These are phyloP conservation scores for Sphaerosporella brunnea DNA, from an alignment of 495 filamentous ascomycete species.

Conservation along the genomic window DNA sequence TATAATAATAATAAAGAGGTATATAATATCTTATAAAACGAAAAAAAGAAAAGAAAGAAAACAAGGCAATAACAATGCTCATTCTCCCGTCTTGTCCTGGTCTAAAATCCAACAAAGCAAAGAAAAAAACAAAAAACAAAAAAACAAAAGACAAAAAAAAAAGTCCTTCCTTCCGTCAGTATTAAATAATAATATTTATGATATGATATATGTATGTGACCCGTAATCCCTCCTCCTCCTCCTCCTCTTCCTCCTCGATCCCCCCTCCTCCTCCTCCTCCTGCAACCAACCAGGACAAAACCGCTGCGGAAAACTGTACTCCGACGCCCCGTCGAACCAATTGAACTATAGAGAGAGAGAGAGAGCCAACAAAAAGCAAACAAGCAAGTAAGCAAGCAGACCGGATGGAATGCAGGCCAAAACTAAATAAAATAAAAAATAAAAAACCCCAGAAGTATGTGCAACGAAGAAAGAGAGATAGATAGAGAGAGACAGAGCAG, in stretches of 20 bases:
- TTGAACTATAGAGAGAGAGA: no score
- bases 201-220: neutral
- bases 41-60: conserved; percentile 1
- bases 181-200: neutral
- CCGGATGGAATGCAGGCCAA: no score
- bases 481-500: neutral
- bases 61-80: neutral
- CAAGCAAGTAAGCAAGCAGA: neutral
- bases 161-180: neutral
- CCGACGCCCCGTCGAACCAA: neutral
- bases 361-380: no score
- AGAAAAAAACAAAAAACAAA: neutral
- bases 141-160: neutral
- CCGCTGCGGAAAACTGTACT: neutral
- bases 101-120: neutral
- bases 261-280: no score
- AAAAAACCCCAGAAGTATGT: neutral
- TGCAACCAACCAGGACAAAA: neutral
- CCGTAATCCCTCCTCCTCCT: no score
- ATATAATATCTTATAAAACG: neutral
- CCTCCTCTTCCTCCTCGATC: no score
- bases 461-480: neutral
- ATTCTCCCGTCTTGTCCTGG: no score
- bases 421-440: no score
- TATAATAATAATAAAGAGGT: neutral